Base-by-base conservation (phyloP, 2,329 filamentous ascomycete species). In the Colletotrichum liriopes region DNA sequence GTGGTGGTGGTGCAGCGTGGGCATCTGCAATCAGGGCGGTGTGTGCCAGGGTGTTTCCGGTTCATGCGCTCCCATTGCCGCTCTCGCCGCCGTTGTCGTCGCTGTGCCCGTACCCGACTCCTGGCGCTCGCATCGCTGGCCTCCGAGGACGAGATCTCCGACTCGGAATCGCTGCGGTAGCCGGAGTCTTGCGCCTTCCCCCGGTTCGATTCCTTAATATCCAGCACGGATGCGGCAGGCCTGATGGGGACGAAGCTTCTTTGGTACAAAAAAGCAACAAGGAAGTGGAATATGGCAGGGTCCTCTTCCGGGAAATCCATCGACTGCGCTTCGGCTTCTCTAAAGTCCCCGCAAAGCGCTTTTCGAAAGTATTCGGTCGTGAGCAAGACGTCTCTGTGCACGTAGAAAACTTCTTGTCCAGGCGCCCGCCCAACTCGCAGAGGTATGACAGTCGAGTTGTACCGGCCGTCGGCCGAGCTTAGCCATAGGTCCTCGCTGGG, bases 231-330 rank as follows among this genome's bases (percentile, higher is more conserved):
- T 3, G 84, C 80, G 43, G 81, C 78, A n/a, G 85, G 78, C 73
- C 79, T 83, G 67, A 86, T 85, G 45, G 86, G 86, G 4, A 82
- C 79, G 73, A 84, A 87, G 66, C 78, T 82, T 26, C 81, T 82
- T 74, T 88, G 86, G 74, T 87, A 88, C 16, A 88, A 77, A 62
- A 83, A 88, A n/a, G 85, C 84, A 45, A 89, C 79, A 52, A 88
- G 77, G 73, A 87, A 87, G 69, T 86, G 85, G 72, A 89, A 88
- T 58, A 86, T 83, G 65, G 83, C 82, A 3, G 86, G 85, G 73
- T 87, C 82, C 71, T 88, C 86, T 69, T 88, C 86, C 0, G 85
- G 86, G 1, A 89, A 78, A 74, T 86, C 81, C 63, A 89, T 83
- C 18, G 82, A 81, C 72, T 87, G 85, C 20, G 83, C 80, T 26